Base-by-base conservation (phyloP, 306 rosid genomes). In the Fragaria ananassa region DNA sequence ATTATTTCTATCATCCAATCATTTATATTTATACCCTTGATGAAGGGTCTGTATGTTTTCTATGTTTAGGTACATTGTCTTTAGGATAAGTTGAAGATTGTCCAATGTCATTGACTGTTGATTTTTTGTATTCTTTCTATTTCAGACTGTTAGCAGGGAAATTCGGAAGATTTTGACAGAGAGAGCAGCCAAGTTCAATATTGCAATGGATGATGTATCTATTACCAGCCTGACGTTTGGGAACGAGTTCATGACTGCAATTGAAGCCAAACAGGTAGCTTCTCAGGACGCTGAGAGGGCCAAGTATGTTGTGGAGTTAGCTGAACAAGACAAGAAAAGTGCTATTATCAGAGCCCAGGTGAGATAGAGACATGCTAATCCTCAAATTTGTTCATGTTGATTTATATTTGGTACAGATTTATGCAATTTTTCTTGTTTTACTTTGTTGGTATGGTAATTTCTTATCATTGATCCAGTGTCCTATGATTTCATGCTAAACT, bases 241-340 rank as follows among this genome's bases (percentile, higher is more conserved):
- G 78, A 86, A 49, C 81, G 98, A 94, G 78, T 94, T 91, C 45
- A 90, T 89, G 27, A 91, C 81, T 78, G 97, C 98, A 34, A 91
- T 91, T 74, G 97, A 94, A 86, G 96, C 98, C 81, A 94, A 94
- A 85, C 98, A 94, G 76, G 95, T 91, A 76, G 97, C 96, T 80
- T 96, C 97, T 44, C 97, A 94, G 83, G 97, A 91, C 41, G 97
- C 97, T 62, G 98, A 91, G 86, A 91, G 97, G 80, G 98, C 91
- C n/a, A 91, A 94, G 76, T 94, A 85, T 75, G 89, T 94, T 35
- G 96, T 91, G 65, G 96, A 94, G 75, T 89, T 91, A 75, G 96
- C 98, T 71, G 93, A 94, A 71, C 96, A 91, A 82, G 97, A 91
- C 87, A 91, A 89, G 83, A 87, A 70, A 85, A 90, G 95, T 82